Conservation (phyloP, 2,329 filamentous ascomycete genomes). For the Diaporthe amygdali region DNA sequence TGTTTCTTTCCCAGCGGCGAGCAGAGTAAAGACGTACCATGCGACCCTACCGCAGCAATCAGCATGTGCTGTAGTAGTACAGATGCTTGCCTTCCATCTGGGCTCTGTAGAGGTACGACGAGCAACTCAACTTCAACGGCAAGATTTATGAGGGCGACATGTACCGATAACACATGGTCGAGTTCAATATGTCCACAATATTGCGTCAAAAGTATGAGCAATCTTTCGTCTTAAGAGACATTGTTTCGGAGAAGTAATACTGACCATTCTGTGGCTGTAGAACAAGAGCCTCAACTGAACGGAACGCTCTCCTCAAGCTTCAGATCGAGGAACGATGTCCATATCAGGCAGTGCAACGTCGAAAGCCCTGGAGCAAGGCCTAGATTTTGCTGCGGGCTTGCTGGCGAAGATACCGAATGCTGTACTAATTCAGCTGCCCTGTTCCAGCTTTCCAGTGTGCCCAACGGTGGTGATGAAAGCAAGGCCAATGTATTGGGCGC, state of each 20-base stretch:
- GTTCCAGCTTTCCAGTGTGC: neutral
- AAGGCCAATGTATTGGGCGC: neutral
- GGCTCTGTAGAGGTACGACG: conserved; percentile 7
- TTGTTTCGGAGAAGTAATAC: neutral
- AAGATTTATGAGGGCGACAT: conserved; percentile 15
- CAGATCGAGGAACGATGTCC: neutral
- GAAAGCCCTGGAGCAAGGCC: neutral
- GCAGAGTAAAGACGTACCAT: conserved; percentile 16
- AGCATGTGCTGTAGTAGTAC: conserved; percentile 17
- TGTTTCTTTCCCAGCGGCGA: conserved; percentile 9
- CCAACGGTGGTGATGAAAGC: neutral
- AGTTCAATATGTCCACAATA: conserved; percentile 6
- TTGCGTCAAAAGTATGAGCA: neutral
- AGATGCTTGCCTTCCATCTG: conserved; percentile 15
- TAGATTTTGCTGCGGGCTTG: conserved; percentile 4
- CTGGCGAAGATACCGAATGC: neutral
- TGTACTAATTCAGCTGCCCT: neutral
- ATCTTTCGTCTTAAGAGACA: neutral
- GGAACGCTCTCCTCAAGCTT: neutral
- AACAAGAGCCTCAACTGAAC: neutral
- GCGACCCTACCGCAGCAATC: neutral
- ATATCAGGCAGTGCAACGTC: conserved; percentile 9
- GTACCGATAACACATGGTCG: conserved; percentile 10
- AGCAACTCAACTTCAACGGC: neutral
- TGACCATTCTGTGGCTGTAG: neutral